Conservation (phyloP, 352 stramenopile species). For the Globisporangium echinulatum region DNA sequence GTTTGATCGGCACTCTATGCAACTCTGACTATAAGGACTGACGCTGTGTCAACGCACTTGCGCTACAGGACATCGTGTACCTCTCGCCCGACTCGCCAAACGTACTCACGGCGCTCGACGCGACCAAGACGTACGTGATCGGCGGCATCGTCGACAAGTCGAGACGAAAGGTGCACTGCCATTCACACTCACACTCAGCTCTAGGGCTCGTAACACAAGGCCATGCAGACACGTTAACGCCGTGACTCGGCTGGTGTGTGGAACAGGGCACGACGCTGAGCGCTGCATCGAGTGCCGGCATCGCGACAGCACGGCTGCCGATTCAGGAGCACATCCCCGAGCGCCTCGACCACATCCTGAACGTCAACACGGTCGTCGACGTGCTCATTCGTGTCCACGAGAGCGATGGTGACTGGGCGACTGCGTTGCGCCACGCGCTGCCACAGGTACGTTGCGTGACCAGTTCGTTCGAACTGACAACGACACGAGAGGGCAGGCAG, state of each 20-base stretch:
- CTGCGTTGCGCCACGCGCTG: constrained; percentile 35
- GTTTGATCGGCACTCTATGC: background rate
- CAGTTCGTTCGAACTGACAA: background rate
- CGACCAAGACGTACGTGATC: constrained; percentile 72
- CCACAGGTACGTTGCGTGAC: constrained; percentile 30
- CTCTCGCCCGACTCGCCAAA: constrained; percentile 69
- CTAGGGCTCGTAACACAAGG: too few species aligned
- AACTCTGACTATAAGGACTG: background rate
- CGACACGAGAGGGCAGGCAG: background rate
- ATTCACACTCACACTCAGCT: background rate
- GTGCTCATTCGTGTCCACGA: constrained; percentile 54
- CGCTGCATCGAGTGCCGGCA: constrained; percentile 34
- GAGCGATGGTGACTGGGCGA: constrained; percentile 36
- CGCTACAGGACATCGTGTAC: constrained; percentile 51
- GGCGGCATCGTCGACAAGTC: constrained; percentile 80
- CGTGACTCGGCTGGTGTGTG: background rate
- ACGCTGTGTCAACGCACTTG: background rate
- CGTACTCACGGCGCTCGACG: constrained; percentile 49
- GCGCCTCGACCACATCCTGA: constrained; percentile 71
- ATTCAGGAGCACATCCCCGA: constrained; percentile 70
- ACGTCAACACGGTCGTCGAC: constrained; percentile 74
- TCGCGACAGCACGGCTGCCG: constrained; percentile 53
- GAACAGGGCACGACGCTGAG: constrained; percentile 47
- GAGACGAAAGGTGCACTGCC: constrained; percentile 40
- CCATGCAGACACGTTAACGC: background rate